A percentile compares a stretch with the other conserved stretches of the same genome.
phyloP scores from a whole-genome alignment of 2,329 filamentous ascomycete genomes.

The Orbilia quercus region DNA sequence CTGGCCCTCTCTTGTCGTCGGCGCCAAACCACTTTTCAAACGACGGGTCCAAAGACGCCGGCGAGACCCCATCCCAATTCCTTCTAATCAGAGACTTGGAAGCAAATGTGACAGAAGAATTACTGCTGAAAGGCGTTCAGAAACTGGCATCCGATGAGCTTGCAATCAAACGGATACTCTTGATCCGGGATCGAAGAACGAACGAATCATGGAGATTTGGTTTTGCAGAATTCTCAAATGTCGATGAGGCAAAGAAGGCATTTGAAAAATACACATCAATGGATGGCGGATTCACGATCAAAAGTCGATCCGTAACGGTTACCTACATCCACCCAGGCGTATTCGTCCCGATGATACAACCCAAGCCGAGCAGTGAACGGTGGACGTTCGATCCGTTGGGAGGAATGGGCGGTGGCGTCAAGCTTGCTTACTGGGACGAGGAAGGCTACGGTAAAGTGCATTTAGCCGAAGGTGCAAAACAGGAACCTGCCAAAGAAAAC shows the following conservation, averaged over 20 bases:
- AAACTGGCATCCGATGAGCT: constrained; percentile 75
- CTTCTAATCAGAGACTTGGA: constrained; percentile 79
- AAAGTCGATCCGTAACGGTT: constrained; percentile 76
- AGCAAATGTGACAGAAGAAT: constrained; percentile 75
- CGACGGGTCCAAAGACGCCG: constrained; percentile 61
- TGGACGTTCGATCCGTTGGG: constrained; percentile 77
- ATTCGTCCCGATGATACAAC: constrained; percentile 78
- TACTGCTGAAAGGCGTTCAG: constrained; percentile 77
- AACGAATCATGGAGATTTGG: constrained; percentile 83
- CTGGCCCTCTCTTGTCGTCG: constrained; percentile 64
- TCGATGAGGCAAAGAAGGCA: constrained; percentile 80
- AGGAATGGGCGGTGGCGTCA: constrained; percentile 70
- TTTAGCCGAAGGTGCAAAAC: constrained; percentile 63
- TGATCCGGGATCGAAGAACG: constrained; percentile 77
- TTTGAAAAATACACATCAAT: constrained; percentile 77
- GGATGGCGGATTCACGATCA: constrained; percentile 78
- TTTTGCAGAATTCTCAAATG: constrained; percentile 82
- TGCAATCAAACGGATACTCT: constrained; percentile 79
- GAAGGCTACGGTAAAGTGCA: constrained; percentile 77
- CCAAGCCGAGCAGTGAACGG: constrained; percentile 69
- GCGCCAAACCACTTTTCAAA: constrained; percentile 64
- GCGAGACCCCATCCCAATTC: constrained; percentile 76
- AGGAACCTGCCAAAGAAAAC: constrained; percentile 1
- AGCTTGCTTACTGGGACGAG: constrained; percentile 80
- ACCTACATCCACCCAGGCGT: constrained; percentile 86